phyloP scores from a whole-genome alignment of 768 basidiomycete species.

The Xerocomellus intermedius region DNA sequence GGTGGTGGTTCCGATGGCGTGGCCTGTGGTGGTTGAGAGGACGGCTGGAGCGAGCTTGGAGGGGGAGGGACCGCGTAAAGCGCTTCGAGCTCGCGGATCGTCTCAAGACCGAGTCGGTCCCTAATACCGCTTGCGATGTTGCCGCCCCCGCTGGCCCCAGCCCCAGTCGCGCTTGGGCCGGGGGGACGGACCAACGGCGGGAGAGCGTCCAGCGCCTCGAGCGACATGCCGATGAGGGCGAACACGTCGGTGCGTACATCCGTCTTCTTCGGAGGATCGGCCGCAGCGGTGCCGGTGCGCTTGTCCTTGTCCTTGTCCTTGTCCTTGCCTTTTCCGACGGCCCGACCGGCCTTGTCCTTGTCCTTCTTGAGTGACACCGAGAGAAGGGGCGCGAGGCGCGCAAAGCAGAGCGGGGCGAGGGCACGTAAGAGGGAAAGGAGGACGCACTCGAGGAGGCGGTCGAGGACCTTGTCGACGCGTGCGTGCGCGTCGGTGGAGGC shows the following conservation, averaged over 20 bases:
- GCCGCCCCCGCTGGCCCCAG: accelerated
- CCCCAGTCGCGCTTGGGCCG: neutral
- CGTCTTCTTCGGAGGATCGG: neutral
- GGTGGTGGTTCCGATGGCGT: neutral
- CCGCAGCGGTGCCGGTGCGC: neutral
- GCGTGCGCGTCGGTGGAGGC: neutral
- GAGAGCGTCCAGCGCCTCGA: constrained; percentile 20
- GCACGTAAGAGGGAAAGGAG: constrained; percentile 22
- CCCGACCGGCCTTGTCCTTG: constrained; percentile 1
- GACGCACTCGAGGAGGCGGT: constrained; percentile 19
- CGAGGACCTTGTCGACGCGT: constrained; percentile 13
- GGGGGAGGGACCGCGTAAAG: constrained; percentile 10
- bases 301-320: constrained; percentile 9
- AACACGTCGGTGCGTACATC: constrained; percentile 25
- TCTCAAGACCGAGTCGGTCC: constrained; percentile 28
- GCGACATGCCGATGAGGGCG: constrained; percentile 21
- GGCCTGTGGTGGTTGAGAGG: neutral
- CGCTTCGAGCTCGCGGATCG: constrained; percentile 26
- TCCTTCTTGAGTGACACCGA: constrained; percentile 4
- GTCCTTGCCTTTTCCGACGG: neutral
- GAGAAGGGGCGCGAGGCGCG: constrained; percentile 14
- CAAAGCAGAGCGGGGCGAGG: constrained; percentile 19
- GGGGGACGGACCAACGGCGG: neutral
- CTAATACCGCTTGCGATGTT: constrained; percentile 11
- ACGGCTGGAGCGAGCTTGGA: neutral